phyloP scores from a whole-genome alignment of 805 yeast genomes.

The Wickerhamomyces pijperi region DNA sequence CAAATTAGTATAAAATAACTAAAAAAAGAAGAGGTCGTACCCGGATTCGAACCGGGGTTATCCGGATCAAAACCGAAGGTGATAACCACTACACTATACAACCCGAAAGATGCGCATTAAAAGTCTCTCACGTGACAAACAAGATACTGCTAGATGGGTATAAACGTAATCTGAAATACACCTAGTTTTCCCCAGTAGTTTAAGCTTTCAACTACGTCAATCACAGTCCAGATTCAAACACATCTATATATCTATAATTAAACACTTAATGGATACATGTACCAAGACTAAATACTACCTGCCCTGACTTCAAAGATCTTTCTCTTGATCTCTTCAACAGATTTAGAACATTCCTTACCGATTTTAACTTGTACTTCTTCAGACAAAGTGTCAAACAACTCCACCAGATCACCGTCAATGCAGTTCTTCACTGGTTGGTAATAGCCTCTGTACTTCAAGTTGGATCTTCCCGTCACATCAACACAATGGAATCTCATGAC shows the following conservation, averaged over 20 bases:
- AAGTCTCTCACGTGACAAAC: no score
- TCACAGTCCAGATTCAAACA: no score
- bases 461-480: conserved; percentile 48
- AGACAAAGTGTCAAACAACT: conserved; percentile 22
- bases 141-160: no score
- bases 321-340: conserved; percentile 31
- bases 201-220: no score
- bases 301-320: no score
- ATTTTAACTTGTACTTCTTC: conserved; percentile 12
- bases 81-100: conserved; percentile 52
- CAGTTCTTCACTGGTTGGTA: conserved; percentile 70
- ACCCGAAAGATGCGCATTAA: no score
- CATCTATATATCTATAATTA: no score
- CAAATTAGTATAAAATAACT: neutral
- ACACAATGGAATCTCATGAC: conserved; percentile 22
- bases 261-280: no score
- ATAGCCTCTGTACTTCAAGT: conserved; percentile 58
- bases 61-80: conserved; percentile 51
- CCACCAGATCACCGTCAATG: conserved; percentile 85
- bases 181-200: no score
- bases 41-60: conserved; percentile 85
- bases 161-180: no score
- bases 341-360: conserved; percentile 28
- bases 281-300: no score
- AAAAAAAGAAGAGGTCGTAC: conserved; percentile 50